A percentile compares a stretch with the other conserved stretches of the same genome.
Conservation (phyloP, 768 basidiomycete species). For the Tylopilus rubrobrunneus region DNA sequence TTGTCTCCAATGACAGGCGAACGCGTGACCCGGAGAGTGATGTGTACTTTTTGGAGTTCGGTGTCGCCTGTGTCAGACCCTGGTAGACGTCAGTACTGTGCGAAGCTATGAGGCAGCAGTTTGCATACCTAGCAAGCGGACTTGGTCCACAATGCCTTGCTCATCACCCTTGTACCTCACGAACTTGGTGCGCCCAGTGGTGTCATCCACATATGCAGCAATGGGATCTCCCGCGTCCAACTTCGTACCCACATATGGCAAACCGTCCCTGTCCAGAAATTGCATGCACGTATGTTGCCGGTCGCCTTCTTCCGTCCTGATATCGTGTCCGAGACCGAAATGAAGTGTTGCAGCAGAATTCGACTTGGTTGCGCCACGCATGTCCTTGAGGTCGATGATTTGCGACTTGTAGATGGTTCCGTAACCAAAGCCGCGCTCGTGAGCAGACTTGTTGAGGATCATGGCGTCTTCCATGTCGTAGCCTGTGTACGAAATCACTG, state of each 20-base stretch:
- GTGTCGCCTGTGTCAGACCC: slow-evolving; percentile 84
- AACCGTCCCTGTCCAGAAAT: slow-evolving; percentile 77
- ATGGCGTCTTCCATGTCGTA: slow-evolving; percentile 99
- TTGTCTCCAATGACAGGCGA: slow-evolving; percentile 98
- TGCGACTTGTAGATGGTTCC: slow-evolving; percentile 96
- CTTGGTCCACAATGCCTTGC: slow-evolving; percentile 81
- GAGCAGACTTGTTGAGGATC: slow-evolving; percentile 98
- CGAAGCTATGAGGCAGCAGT: neutral
- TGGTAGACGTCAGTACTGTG: slow-evolving; percentile 27
- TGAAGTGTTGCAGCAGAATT: slow-evolving; percentile 66
- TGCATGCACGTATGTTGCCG: slow-evolving; percentile 41
- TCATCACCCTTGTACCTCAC: slow-evolving; percentile 98
- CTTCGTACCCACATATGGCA: slow-evolving; percentile 73
- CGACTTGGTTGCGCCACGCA: slow-evolving; percentile 61
- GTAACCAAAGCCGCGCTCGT: slow-evolving; percentile 96
- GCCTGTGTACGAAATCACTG: slow-evolving; percentile 99
- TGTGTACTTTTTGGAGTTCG: slow-evolving; percentile 87
- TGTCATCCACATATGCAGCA: slow-evolving; percentile 86
- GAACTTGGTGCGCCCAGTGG: slow-evolving; percentile 73
- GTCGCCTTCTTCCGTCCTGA: slow-evolving; percentile 49
- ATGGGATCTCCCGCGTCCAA: slow-evolving; percentile 74
- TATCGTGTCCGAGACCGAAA: slow-evolving; percentile 83
- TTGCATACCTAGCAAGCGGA: slow-evolving; percentile 77
- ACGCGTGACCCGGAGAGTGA: slow-evolving; percentile 90
- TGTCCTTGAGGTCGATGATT: slow-evolving; percentile 83